Evolutionary conservation across 31 red algal genomes (phyloP).

Genomic region (Asparagopsis taxiformis): DNA sequence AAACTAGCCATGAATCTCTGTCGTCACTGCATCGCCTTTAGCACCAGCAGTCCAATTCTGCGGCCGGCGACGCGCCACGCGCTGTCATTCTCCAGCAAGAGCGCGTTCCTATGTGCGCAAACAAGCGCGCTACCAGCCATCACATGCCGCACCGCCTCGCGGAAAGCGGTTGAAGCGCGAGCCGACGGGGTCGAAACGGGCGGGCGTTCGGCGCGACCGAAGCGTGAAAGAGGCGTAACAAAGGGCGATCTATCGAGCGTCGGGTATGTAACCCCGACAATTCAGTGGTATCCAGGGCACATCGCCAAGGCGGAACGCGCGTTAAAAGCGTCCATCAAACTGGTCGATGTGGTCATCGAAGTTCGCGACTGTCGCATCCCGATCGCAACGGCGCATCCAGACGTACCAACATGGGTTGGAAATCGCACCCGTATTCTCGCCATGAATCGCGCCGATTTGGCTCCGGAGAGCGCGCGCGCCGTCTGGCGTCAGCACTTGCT

Average conservation of each 20-base stretch:
- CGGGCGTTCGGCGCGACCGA: background rate
- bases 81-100: too few relatives aligned
- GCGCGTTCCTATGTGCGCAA: too few relatives aligned
- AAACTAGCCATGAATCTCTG: too few relatives aligned
- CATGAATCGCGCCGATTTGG: constrained; percentile 85
- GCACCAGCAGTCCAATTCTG: too few relatives aligned
- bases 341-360: constrained; percentile 97
- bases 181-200: too few relatives aligned
- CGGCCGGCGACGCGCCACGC: too few relatives aligned
- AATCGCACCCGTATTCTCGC: constrained; percentile 67
- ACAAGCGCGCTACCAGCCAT: too few relatives aligned
- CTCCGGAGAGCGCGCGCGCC: constrained; percentile 44
- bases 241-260: constrained; percentile 68
- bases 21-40: too few relatives aligned
- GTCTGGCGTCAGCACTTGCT: constrained; percentile 60
- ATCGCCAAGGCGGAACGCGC: constrained; percentile 94
- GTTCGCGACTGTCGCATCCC: constrained; percentile 93
- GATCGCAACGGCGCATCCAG: constrained; percentile 72
- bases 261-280: constrained; percentile 29
- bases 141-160: too few relatives aligned
- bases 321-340: constrained; percentile 69
- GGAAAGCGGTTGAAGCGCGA: too few relatives aligned
- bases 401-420: constrained; percentile 68
- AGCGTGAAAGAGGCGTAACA: constrained; percentile 17
- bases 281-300: constrained; percentile 98